Evolutionary conservation across 179 eudicot genomes (phyloP), one percentile per base, ranked within the genome.

Genomic region (Beta macrorhiza): DNA sequence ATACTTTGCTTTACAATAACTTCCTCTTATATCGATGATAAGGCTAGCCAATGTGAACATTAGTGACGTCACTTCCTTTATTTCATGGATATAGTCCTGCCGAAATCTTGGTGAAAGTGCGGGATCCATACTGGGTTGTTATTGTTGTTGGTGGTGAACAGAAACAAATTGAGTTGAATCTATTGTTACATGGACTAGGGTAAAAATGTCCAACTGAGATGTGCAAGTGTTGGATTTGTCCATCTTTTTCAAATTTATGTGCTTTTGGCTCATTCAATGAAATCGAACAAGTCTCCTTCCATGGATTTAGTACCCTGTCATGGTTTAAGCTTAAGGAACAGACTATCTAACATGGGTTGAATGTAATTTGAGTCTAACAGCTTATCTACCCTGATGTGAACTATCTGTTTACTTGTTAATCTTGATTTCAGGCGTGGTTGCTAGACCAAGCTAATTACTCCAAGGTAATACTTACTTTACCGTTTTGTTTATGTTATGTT

Each of bases 401-500:
- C 20, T 81, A 4, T 19, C 56, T 73, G 42, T 74, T 59, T 72
- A 22, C 25, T 67, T 22, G 47, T 74, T 62, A 20, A 14, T 85
- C 51, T 58, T 84, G 57, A 14, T 85, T 91, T 78, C 92, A 95
- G 98, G 85, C 96, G 10, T 90, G 95, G 97, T 74, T 91, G 83
- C 87, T 95, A 64, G 99, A 92, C 82, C 86, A 88, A 79, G 91
- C 93, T 78, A 94, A 92, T 37, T 94, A 95, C 80, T 89, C 93
- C 51, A 85, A 95, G 97, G 99, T 95, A 88, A 74, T 45, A 19
- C 57, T 62, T 45, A 19, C 57, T 62, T 10, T 5, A 32, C 25
- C 19, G 17, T 10, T 44, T 67, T 25, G 9, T 14, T 58, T 10
- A 44, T 74, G 63, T 25, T 65, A 80, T 80, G 22, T 17, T 25